Percentiles rank a stretch among this genome's conserved stretches.
These are phyloP conservation scores for Pythium dissotocum DNA, from an alignment of 352 stramenopile genomes.

Conservation along the genomic window DNA sequence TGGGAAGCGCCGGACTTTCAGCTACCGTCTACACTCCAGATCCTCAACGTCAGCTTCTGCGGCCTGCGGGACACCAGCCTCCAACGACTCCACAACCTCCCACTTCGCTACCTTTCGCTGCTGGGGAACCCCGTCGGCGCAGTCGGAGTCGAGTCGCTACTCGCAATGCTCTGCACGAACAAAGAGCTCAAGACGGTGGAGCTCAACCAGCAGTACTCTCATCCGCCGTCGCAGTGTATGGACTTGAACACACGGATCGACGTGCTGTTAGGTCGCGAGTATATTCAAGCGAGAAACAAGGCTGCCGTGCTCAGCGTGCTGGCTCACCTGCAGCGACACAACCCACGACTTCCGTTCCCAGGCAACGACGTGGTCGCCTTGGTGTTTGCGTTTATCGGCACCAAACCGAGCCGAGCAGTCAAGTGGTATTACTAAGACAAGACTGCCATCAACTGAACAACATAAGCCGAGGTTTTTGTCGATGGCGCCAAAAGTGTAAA, in stretches of 20 bases:
- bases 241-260: neutral
- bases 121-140: neutral
- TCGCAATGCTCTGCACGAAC: neutral
- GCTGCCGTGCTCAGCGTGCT: slow-evolving; percentile 3
- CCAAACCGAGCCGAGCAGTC: neutral
- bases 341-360: neutral
- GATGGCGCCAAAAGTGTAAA: too few relatives aligned
- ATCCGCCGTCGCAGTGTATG: neutral
- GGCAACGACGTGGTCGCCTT: neutral
- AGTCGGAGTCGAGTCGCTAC: neutral
- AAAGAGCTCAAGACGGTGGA: neutral
- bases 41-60: neutral
- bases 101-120: neutral
- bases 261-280: neutral
- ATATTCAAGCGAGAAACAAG: neutral
- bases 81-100: neutral
- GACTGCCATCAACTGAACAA: too few relatives aligned
- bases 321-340: neutral
- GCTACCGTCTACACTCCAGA: neutral
- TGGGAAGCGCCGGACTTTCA: neutral
- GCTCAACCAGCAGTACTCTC: neutral
- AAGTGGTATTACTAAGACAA: neutral
- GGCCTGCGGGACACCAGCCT: neutral
- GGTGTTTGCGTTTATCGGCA: neutral
- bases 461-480: too few relatives aligned